Evolutionary conservation across 805 yeast genomes (phyloP), one percentile per base, ranked within the genome.

Genomic region (Zygotorulaspora florentina): DNA sequence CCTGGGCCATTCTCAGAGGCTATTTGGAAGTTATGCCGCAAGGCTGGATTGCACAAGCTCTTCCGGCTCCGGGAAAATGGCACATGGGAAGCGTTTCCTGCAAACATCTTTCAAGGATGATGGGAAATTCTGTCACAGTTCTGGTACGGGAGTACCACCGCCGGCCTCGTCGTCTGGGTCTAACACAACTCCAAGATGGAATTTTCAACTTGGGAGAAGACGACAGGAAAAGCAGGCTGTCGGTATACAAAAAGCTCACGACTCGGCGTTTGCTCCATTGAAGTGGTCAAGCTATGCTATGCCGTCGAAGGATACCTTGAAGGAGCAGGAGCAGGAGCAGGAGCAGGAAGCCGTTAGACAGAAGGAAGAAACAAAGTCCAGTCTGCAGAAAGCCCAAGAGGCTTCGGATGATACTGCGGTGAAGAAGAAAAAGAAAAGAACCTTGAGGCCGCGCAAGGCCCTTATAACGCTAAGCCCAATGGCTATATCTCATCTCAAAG

Each of bases 401-500:
- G 45, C 51, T n/a, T 18, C 45, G 15, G 37, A 40, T 5, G 28
- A 31, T 39, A 37, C 40, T 17, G 61, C 47, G 13, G 50, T 35
- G 26, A 64, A 47, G 43, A 69, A 67, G 59, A 71, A 72, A 45
- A 72, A 90, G 67, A 45, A 40, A 40, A 80, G 93, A 70, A 75
- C 79, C 18, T 71, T 93, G 47, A 80, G 81, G 60, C 96, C 98
- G 4, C 76, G 95, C 53, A 93, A 87, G 68, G 96, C 97, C 1
- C 83, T 91, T 40, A 87, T 93, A 39, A 78, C 95, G 3, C 72
- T 93, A 42, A 76, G 91, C 0, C 80, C 86, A 2, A 77, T 73
- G 41, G 99, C 99, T 1, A 69, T 87, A 1, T 63, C 65, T 3
- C 98, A 93, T 67, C 69, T 93, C 47, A 70, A 71, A 46, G 76